Base-by-base conservation (phyloP, 768 basidiomycete species). In the Gelatoporia subvermispora region DNA sequence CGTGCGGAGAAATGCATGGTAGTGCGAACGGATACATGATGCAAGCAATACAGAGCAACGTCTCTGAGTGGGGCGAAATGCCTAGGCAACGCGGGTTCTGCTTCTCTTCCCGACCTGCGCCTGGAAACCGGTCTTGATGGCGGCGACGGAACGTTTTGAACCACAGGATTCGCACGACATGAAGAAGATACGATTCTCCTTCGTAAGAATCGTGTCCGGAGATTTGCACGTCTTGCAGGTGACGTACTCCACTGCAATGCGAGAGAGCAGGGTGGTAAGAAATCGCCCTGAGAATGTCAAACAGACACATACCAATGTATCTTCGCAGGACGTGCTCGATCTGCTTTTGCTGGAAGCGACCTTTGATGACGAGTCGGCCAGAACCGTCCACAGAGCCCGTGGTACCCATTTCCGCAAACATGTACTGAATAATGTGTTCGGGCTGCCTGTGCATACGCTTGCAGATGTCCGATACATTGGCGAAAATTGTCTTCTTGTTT, bases 171-270 rank as follows among this genome's bases (percentile, higher is more conserved):
- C 87, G 71, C 91, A 93, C 0, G 89, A 78, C 81, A 91, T 88
- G 79, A 99, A 99, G 78, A 94, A 97, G 65, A 99, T 91, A 70
- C 96, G 90, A 68, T 96, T 96, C 72, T 98, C 94, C 70, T 98
- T 99, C 23, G 88, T 85, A 34, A 99, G 80, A 17, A 96, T 80
- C 2, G 96, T 99, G 67, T 99, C 96, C 39, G 91, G 91, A 1
- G 95, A 97, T 72, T 97, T 99, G 79, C 96, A 99, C 35, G 94
- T 98, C 71, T 96, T 95, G 81, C 96, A 99, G 35, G 94, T 94
- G 52, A 97, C 95, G 69, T 97, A 98, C 72, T 97, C 94, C 52
- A 95, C 94, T 95, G 56, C 11, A 51, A 37, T 35, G 18, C 18
- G 37, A 25, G 28, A 43, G 17, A 36, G 20, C 37, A 37, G 36